Evolutionary conservation across 2,329 filamentous ascomycete species (phyloP).

Genomic region (Nemania sp.): DNA sequence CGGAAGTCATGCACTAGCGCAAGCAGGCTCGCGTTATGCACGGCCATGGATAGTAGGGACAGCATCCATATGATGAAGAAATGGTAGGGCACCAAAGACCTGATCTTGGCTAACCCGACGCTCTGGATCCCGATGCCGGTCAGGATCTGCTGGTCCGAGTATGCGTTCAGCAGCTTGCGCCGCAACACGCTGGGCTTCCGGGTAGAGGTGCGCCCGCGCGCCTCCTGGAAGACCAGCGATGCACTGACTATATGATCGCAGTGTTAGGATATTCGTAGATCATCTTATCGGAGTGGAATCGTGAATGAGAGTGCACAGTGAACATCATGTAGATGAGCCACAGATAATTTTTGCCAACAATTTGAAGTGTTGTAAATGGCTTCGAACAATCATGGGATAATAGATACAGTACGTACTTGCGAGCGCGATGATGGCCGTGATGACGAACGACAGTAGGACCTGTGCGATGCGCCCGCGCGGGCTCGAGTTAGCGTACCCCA

Average conservation of each 20-base stretch:
- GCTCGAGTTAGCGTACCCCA: conserved; percentile 3
- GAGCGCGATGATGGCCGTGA: conserved; percentile 62
- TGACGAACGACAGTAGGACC: conserved; percentile 68
- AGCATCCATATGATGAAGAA: conserved; percentile 74
- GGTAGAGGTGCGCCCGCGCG: conserved; percentile 34
- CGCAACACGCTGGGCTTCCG: conserved; percentile 55
- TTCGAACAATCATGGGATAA: too few species aligned
- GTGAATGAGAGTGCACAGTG: too few species aligned
- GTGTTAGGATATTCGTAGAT: too few species aligned
- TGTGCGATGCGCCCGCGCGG: conserved; percentile 32
- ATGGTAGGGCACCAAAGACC: conserved; percentile 65
- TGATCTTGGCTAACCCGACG: conserved; percentile 63
- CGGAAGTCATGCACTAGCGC: conserved; percentile 68
- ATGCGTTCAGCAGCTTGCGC: conserved; percentile 66
- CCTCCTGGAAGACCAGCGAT: conserved; percentile 60
- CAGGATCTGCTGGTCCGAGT: conserved; percentile 70
- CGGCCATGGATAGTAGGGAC: conserved; percentile 64
- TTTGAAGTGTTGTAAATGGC: too few species aligned
- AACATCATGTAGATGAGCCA: too few species aligned
- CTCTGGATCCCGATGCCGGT: conserved; percentile 70
- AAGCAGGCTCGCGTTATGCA: conserved; percentile 67
- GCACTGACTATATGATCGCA: conserved; percentile 48
- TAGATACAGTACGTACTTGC: conserved; percentile 32
- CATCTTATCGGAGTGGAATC: too few species aligned
- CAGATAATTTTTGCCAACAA: too few species aligned